Base-by-base conservation (phyloP, 2,329 filamentous ascomycete species). In the Septoria linicola region DNA sequence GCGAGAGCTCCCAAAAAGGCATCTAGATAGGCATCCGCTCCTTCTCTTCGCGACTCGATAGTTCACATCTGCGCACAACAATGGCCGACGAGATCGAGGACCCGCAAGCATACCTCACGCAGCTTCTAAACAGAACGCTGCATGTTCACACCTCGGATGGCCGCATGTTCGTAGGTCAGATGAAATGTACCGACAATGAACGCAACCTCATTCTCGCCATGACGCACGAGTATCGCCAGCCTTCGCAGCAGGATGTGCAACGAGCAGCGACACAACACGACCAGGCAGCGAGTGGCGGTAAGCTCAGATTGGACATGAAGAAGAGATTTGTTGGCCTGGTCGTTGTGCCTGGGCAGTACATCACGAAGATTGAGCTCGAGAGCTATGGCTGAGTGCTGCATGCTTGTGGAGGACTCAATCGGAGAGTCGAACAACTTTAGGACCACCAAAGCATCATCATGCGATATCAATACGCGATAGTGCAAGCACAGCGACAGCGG, bases 141-240 rank as follows among this genome's bases (percentile, higher is more conserved):
- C 85, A 90, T 51, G 75, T 97, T 48, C 81, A 87, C 62, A 88
- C 87, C 11, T 88, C 83, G 3, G 92, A 97, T 68, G 83, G 82
- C 13, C 88, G 93, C 54, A 84, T 96, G 69, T 99, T 97, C 70
- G 82, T 90, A 49, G 93, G 93, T 16, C 80, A 84, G 58, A 88
- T 99, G 73, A 96, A 95, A 72, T 99, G 93, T 75, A 96, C 91
- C 23, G 93, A 99, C 75, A 83, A 87, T 53, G 88, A 96, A 56
- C 82, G 81, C 63, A 70, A 99, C 65, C 80, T 97, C 59, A 89
- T 99, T 45, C 82, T 99, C 45, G 80, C 86, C 30, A 80, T 87
- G 59, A 88, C 92, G 0, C 87, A 93, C 70, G 93, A 99, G 71
- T 97, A 96, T 71, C 87, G 92, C 2, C 80, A 83, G 51, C 90